Percentiles rank a stretch among this genome's conserved stretches.
Conservation (phyloP, 139 green algal genomes). For the Micromonas pusilla region DNA sequence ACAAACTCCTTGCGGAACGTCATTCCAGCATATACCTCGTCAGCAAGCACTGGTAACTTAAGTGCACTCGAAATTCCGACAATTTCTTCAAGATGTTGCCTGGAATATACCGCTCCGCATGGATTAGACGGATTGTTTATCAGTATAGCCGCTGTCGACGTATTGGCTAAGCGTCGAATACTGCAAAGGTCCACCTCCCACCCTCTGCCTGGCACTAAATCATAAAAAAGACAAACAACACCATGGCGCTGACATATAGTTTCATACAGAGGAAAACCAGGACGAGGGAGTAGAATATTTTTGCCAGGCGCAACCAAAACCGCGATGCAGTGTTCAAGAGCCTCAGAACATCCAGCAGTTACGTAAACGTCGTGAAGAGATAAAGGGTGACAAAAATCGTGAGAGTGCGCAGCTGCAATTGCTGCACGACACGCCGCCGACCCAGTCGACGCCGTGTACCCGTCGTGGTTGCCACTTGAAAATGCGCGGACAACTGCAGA, state of each 20-base stretch:
- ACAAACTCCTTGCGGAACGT: constrained; percentile 28
- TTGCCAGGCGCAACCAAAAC: constrained; percentile 22
- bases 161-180: constrained; percentile 15
- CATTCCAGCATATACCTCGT: constrained; percentile 45
- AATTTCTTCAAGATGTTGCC: constrained; percentile 34
- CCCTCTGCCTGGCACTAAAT: constrained; percentile 22
- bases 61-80: not conserved
- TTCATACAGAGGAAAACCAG: constrained; percentile 41
- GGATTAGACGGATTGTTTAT: constrained; percentile 45
- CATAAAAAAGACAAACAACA: constrained; percentile 22
- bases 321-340: constrained; percentile 30
- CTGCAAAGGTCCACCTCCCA: constrained; percentile 37
- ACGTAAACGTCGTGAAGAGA: constrained; percentile 18
- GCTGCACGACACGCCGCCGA: constrained; percentile 6
- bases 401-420: constrained; percentile 19
- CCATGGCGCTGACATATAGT: constrained; percentile 26
- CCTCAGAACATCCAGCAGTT: constrained; percentile 36
- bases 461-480: constrained; percentile 25
- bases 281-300: constrained; percentile 39
- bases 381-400: not conserved
- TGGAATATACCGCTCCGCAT: constrained; percentile 31
- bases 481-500: constrained; percentile 21
- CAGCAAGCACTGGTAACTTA: constrained; percentile 36
- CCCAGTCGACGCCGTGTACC: constrained; percentile 38
- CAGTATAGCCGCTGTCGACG: constrained; percentile 31